Conservation (phyloP, 768 basidiomycete species). For the Neoboletus brunneissimus region DNA sequence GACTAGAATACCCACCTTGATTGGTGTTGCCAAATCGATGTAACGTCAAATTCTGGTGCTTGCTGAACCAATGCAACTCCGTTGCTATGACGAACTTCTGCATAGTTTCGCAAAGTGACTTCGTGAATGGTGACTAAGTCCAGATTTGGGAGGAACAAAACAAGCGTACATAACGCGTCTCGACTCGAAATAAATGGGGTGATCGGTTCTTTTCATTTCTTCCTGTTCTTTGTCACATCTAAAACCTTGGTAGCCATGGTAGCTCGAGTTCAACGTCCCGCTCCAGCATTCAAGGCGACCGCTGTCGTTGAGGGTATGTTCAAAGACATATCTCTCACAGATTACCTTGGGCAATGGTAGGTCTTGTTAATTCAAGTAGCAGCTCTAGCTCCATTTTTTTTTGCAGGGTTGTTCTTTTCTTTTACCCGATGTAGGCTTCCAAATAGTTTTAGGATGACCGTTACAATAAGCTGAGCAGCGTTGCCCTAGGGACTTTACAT, state of each 20-base stretch:
- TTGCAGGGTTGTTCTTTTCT: constrained; percentile 87
- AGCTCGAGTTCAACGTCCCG: constrained; percentile 77
- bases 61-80: too few relatives aligned
- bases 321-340: constrained; percentile 68
- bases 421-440: constrained; percentile 82
- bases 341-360: constrained; percentile 82
- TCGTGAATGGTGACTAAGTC: background rate
- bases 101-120: too few relatives aligned
- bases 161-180: constrained; percentile 30
- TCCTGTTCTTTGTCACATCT: background rate
- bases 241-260: constrained; percentile 23
- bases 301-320: constrained; percentile 78
- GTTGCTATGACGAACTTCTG: too few relatives aligned
- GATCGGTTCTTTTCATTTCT: background rate
- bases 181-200: constrained; percentile 18
- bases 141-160: constrained; percentile 16
- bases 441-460: background rate
- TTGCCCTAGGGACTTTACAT: constrained; percentile 70
- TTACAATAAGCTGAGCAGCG: background rate
- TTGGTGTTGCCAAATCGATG: too few relatives aligned
- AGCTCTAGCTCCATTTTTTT: background rate
- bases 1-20: too few relatives aligned
- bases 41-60: too few relatives aligned
- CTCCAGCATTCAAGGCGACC: constrained; percentile 74
- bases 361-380: background rate